Conservation (phyloP, 2,329 filamentous ascomycete genomes). For the Triangularia verruculosa region DNA sequence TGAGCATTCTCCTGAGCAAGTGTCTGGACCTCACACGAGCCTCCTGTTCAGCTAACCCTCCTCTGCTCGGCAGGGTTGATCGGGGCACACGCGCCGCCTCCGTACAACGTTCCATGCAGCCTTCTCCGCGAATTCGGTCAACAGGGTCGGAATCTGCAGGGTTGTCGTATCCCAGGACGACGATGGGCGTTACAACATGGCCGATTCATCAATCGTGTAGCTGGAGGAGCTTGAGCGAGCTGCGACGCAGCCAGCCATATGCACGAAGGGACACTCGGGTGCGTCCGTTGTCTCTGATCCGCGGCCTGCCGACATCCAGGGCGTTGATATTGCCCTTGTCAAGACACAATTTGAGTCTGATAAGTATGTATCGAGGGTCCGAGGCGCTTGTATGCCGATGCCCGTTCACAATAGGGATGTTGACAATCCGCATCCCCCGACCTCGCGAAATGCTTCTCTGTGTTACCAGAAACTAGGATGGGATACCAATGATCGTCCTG, state of each 20-base stretch:
- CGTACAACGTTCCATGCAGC: constrained; percentile 6
- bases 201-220: constrained; percentile 4
- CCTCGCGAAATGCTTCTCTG: background rate
- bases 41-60: background rate
- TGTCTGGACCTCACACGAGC: background rate
- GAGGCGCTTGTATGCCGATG: background rate
- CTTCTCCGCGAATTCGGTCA: constrained; percentile 6
- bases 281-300: constrained; percentile 7
- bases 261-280: constrained; percentile 6
- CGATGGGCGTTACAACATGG: constrained; percentile 6
- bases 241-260: background rate
- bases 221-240: background rate
- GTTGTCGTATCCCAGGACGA: background rate
- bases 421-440: background rate
- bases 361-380: background rate
- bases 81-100: background rate
- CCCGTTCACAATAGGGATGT: background rate
- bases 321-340: background rate
- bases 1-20: background rate
- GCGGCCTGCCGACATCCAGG: background rate
- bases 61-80: background rate
- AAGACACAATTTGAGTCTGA: background rate
- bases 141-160: background rate
- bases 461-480: background rate
- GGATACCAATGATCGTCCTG: background rate